Percentiles rank a stretch among this genome's conserved stretches.
Conservation (phyloP, 2,329 filamentous ascomycete genomes). For the Penicillium aurantiogriseum region DNA sequence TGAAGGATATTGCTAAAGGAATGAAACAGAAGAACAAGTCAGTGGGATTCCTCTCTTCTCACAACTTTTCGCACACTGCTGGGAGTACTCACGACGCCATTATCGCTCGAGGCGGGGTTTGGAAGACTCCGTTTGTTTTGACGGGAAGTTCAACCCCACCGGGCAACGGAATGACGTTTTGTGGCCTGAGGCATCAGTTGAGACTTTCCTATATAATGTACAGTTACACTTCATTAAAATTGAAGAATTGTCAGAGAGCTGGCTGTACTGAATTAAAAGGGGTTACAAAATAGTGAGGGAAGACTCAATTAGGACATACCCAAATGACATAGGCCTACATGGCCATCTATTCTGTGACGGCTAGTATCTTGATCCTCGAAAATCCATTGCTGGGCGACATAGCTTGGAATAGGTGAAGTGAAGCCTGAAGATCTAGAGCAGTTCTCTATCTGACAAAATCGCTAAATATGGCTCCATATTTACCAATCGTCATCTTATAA, state of each 20-base stretch:
- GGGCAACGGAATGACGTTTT: slow-evolving; percentile 34
- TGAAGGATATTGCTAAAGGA: slow-evolving; percentile 56
- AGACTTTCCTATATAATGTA: too few species aligned
- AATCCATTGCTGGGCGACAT: too few species aligned
- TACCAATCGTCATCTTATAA: background rate
- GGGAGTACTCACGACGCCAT: slow-evolving; percentile 38
- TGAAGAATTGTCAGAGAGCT: too few species aligned
- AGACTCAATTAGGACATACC: too few species aligned
- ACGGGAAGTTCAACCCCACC: slow-evolving; percentile 28
- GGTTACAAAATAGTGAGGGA: too few species aligned
- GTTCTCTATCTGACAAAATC: background rate
- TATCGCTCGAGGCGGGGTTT: slow-evolving; percentile 16
- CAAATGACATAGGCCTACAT: too few species aligned
- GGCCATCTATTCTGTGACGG: too few species aligned
- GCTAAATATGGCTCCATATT: background rate
- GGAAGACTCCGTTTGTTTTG: slow-evolving; percentile 30
- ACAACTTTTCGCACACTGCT: background rate
- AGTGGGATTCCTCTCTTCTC: background rate
- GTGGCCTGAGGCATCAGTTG: slow-evolving; percentile 26
- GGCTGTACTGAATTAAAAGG: too few species aligned
- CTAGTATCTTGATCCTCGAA: too few species aligned
- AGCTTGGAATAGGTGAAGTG: too few species aligned
- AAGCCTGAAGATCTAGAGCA: background rate
- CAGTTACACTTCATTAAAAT: too few species aligned
- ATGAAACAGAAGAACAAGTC: background rate